Base-by-base conservation (phyloP, 1,139 yeast species). In the Hanseniaspora sp. region DNA sequence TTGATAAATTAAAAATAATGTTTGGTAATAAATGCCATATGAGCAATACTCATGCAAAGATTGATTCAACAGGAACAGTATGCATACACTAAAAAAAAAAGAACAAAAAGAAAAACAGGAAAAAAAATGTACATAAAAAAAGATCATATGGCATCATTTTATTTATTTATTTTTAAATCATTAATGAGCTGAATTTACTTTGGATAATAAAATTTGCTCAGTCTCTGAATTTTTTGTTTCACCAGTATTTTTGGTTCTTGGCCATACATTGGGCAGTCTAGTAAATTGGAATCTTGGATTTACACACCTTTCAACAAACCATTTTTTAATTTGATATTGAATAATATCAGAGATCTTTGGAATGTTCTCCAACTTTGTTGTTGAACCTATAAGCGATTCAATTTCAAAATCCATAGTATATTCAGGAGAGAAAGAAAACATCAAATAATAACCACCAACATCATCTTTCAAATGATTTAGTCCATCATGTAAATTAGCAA, bases 261-360 rank as follows among this genome's bases (percentile, higher is more conserved):
- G 95, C 96, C 97, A 90, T 64, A 90, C 71, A 44, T 87, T 82
- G 1, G 98, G 98, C 39, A 92, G 69, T 60, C 77, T 78, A 23
- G 92, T 80, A 53, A 86, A 83, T 67, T 87, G 95, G 63, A 83
- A 90, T 59, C 95, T 74, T 1, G 99, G 99, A 61, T 87, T 95
- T 7, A 94, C 95, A 64, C 96, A 87, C 58, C 96, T 74, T 61
- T 88, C 96, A 34, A 83, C 80, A 65, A 94, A 88, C 95, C 96
- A 88, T 58, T 82, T 83, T 59, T 94, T 77, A 48, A 94, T 75
- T 59, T 83, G 82, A 57, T 80, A 79, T 64, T 92, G 97, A 38
- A 94, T 80, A 49, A 94, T 72, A 52, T 87, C 82, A 8, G 95
- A 81, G 41, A 94, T 81, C 64, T 92, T 88, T 9, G 98, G 97